Percentiles rank a stretch among this genome's conserved stretches.
phyloP scores from a whole-genome alignment of 2,329 filamentous ascomycete genomes.

The Fusarium chlamydosporum region DNA sequence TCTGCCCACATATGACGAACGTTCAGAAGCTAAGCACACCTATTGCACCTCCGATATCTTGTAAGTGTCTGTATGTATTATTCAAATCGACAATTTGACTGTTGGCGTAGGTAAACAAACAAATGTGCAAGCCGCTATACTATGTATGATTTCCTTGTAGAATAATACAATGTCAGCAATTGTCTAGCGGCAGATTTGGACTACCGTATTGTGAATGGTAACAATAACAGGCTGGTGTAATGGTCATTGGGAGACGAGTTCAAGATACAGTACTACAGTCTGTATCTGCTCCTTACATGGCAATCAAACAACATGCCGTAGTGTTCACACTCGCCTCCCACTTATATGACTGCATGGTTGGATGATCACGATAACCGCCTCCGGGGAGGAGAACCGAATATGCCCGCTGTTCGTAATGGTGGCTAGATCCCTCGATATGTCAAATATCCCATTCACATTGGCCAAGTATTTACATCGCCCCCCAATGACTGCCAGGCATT shows the following conservation, averaged over 20 bases:
- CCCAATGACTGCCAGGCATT: background rate
- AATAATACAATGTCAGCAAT: background rate
- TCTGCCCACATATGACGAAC: constrained; percentile 13
- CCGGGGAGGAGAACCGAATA: constrained; percentile 22
- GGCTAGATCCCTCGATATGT: background rate
- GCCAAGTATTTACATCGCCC: background rate
- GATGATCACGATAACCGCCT: constrained; percentile 20
- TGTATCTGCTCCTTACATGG: background rate
- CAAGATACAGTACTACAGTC: too few relatives aligned
- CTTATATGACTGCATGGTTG: background rate
- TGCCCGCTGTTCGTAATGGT: constrained; percentile 6
- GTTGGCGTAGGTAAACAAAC: background rate
- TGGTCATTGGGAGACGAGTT: background rate
- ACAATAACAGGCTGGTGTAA: background rate
- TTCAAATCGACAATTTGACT: background rate
- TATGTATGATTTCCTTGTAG: background rate
- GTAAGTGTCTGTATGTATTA: background rate
- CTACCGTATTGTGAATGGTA: background rate
- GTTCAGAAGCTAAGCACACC: background rate
- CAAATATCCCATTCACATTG: background rate
- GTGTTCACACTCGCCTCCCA: constrained; percentile 12
- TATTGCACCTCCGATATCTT: background rate
- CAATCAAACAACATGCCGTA: background rate
- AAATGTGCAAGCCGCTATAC: too few relatives aligned
- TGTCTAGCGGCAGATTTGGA: background rate